Conservation (phyloP, 2,329 filamentous ascomycete species). For the Colletotrichum destructivum region DNA sequence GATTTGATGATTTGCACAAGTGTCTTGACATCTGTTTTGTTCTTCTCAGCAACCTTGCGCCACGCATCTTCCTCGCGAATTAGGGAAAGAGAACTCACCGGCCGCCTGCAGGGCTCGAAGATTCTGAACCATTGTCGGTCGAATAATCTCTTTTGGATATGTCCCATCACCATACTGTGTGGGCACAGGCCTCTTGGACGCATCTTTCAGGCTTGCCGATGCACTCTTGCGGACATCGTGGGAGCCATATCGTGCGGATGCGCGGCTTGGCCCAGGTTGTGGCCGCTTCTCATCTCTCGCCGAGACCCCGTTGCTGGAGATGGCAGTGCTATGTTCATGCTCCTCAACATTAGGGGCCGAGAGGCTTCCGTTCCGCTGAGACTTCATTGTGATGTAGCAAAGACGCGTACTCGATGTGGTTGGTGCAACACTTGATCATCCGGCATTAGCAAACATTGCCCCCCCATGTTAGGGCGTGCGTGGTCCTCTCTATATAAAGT, state of each 20-base stretch:
- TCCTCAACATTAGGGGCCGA: conserved; percentile 3
- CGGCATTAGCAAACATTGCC: too few relatives aligned
- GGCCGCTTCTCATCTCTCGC: background rate
- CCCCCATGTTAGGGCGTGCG: background rate
- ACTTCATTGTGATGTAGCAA: conserved; percentile 16
- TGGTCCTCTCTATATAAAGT: background rate
- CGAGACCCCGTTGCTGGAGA: background rate
- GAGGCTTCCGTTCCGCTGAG: conserved; percentile 25
- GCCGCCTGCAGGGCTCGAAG: conserved; percentile 67
- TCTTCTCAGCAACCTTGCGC: background rate
- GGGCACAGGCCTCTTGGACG: conserved; percentile 74
- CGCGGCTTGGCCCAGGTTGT: conserved; percentile 13
- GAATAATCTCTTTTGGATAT: conserved; percentile 64
- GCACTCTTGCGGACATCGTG: conserved; percentile 30
- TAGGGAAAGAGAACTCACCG: conserved; percentile 51
- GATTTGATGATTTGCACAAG: conserved; percentile 72
- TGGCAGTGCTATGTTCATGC: conserved; percentile 6
- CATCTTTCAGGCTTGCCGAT: conserved; percentile 55
- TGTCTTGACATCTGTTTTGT: conserved; percentile 71
- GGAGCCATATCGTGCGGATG: conserved; percentile 24
- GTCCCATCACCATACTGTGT: conserved; percentile 75
- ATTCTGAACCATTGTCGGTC: conserved; percentile 69
- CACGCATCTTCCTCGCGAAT: background rate
- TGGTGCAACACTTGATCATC: too few relatives aligned
- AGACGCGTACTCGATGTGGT: background rate